Evolutionary conservation across 345 rosid species (phyloP), one percentile per base, ranked within the genome.

Genomic region (Hibiscus trionum): DNA sequence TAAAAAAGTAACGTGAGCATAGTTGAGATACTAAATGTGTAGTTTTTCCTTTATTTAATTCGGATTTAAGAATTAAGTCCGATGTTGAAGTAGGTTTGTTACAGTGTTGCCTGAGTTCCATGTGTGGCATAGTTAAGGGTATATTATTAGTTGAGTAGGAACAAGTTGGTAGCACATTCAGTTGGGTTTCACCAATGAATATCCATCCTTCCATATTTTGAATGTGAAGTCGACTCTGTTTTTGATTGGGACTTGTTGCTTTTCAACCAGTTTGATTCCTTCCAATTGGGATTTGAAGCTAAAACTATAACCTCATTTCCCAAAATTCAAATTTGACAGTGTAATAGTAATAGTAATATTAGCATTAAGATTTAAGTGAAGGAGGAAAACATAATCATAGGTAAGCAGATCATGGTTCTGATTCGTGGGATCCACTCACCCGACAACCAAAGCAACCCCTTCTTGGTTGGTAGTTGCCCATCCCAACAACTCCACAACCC

Each of bases 351-450:
- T 35, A 31, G 35, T 31, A 31, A 31, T 31, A 35, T 14, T 46
- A 44, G 4, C 17, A 53, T 14, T 10, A 33, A 35, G 46, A 21
- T 21, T 21, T 21, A 11, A 59, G 21, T 58, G 49, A 46, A 29
- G 50, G n/a, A 1, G 16, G 37, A n/a, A 70, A 57, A 59, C 56
- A 58, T 24, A 78, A 77, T 77, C 72, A 81, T 63, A 77, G 80
- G 81, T 1, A 75, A 75, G 77, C 63, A 80, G 86, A 82, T 88
- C 88, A 86, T 79, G 83, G 78, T 83, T 83, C 84, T 60, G 87
- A 86, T 86, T 75, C 80, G 88, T 77, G 84, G 92, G 92, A 79
- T 77, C 88, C 89, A 84, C 84, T 57, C 49, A 77, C 66, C 82
- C 71, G 78, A 78, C 84, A 82, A 69, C 71, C 56, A 70, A 11